Evolutionary conservation across 768 basidiomycete genomes (phyloP).

Genomic region (Pulveroboletus sp.): DNA sequence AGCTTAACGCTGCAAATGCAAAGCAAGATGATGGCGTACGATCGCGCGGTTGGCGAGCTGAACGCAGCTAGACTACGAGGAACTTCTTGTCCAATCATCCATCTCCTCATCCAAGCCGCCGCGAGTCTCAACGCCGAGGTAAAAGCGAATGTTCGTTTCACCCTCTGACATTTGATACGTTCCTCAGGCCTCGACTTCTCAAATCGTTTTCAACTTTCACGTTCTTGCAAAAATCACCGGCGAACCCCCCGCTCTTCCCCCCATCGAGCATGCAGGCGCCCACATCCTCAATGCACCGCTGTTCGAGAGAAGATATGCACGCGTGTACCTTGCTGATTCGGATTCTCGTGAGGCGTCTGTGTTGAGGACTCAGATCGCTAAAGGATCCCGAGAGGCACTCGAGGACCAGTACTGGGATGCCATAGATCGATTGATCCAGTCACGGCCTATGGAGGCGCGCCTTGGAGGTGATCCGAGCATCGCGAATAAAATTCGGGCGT

Average conservation of each 20-base stretch:
- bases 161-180: slow-evolving; percentile 3
- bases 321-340: slow-evolving; percentile 62
- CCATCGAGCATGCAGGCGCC: slow-evolving; percentile 72
- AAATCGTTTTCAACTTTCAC: slow-evolving; percentile 67
- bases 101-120: slow-evolving; percentile 66
- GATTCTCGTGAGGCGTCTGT: slow-evolving; percentile 62
- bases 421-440: slow-evolving; percentile 76
- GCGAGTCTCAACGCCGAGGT: slow-evolving; percentile 56
- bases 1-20: slow-evolving; percentile 76
- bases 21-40: slow-evolving; percentile 94
- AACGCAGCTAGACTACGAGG: slow-evolving; percentile 70
- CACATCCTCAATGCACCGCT: slow-evolving; percentile 78
- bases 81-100: slow-evolving; percentile 71
- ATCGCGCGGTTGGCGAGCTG: slow-evolving; percentile 72
- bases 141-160: slow-evolving; percentile 1
- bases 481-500: slow-evolving; percentile 85
- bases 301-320: slow-evolving; percentile 79
- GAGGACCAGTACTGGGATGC: slow-evolving; percentile 89
- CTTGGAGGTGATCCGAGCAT: slow-evolving; percentile 91
- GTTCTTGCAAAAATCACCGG: slow-evolving; percentile 70
- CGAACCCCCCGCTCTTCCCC: slow-evolving; percentile 72
- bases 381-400: slow-evolving; percentile 73
- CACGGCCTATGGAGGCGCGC: slow-evolving; percentile 76
- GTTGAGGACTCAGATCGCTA: slow-evolving; percentile 69
- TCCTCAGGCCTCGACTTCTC: slow-evolving; percentile 44